Evolutionary conservation across 768 basidiomycete genomes (phyloP), one percentile per base, ranked within the genome.

Genomic region (Tubosaeta sp.): DNA sequence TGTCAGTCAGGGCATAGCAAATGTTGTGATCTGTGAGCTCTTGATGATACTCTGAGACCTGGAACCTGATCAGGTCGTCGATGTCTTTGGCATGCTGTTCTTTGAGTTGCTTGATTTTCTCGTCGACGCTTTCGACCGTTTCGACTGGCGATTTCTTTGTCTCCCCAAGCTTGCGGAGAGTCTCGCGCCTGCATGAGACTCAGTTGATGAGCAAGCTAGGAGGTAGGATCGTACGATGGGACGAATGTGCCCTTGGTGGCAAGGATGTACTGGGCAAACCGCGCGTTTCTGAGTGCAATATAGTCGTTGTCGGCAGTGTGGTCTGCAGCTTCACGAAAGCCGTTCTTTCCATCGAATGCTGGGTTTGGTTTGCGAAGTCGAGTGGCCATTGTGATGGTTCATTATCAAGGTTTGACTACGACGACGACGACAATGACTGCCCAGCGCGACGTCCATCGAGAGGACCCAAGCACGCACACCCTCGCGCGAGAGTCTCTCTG

Each of bases 401-500:
- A 11, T 39, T 14, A 12, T 21, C 41, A 34, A 12, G 18, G 45
- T n/a, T n/a, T 34, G 25, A 27, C 25, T 27, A 8, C 25, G 25
- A 27, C 25, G 25, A 27, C 25, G 25, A 27, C 25, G 25, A 27
- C 25, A 8, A 27, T 27, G n/a, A n/a, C n/a, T n/a, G n/a, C n/a
- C n/a, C n/a, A n/a, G n/a, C 44, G 67, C 79, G 16, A 71, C 73
- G 3, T 84, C 83, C 31, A 79, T 83, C 48, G 80, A 80, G 18
- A 75, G 81, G 30, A 63, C 70, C 14, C 71, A 75, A 48, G 71
- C 71, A 32, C 75, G 70, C 43, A 60, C 71, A 7, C 55, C 73
- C 3, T 79, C 80, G 2, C 77, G 77, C 45, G 87, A 89, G 42
- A 67, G 76, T 11, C 67, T 83, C 27, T 69, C 75, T 6, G 78